Evolutionary conservation across 2,329 filamentous ascomycete genomes (phyloP), one percentile per base, ranked within the genome.

Genomic region (Mycosphaerella sp.): DNA sequence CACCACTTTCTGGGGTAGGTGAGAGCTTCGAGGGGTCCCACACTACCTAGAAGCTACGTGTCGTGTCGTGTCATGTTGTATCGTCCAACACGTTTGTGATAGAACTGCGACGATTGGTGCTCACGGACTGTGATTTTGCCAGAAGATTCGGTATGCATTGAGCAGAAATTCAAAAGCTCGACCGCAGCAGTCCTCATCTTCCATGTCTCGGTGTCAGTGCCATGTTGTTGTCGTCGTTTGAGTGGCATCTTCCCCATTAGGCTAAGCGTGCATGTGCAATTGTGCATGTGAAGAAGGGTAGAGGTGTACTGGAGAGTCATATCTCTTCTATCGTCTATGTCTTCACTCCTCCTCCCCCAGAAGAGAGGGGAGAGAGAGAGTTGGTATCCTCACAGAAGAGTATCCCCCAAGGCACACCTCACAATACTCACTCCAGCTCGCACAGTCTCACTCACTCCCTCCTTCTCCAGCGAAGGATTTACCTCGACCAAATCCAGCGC

Each of bases 391-490:
- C 42, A 96, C 68, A 97, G 75, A 65, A 97, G 74, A 47, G 88
- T 95, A 76, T 98, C 93, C 17, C 93, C 93, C 60, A 97, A 76
- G 4, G 90, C 92, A 69, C 92, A 96, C 55, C 93, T 80, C 48
- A 97, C 89, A 63, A 98, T 78, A 41, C 89, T 95, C 71, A 90
- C 93, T 5, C 92, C 93, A 2, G 92, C 89, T 49, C 92, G 76
- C 54, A 97, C 86, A 0, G 93, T 98, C 74, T 96, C 90, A 53
- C 81, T 79, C 1, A 88, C 89, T 5, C 87, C 89, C 56, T 78
- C 60, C 56, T 63, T 63, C 63, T 74, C 68, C 34, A 79, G 66
- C 58, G 74, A 76, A 10, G 77, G 73, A 48, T 80, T 79, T 36
- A 81, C 70, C 67, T 77, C 76, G 2, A 81, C 79, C 21, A 84